phyloP scores from a whole-genome alignment of 805 yeast genomes.

The Pichia paraexigua region DNA sequence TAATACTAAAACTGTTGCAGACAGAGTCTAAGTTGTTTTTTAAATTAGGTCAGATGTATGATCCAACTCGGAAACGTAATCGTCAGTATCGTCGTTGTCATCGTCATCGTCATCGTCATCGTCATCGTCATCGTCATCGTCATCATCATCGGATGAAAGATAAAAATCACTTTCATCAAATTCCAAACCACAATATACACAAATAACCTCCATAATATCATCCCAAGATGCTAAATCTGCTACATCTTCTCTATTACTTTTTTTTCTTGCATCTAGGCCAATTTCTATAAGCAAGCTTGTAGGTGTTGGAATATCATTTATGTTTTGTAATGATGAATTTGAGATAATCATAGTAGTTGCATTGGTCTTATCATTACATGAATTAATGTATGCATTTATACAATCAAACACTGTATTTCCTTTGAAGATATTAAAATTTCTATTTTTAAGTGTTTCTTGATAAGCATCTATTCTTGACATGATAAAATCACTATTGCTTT shows the following conservation, averaged over 20 bases:
- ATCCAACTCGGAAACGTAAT: no score
- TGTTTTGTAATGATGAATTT: constrained; percentile 14
- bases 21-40: no score
- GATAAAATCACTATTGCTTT: constrained; percentile 7
- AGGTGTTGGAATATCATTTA: constrained; percentile 14
- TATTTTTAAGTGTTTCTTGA: constrained; percentile 3
- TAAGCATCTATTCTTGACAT: constrained; percentile 15
- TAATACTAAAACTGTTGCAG: no score
- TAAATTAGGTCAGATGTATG: no score
- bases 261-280: constrained; percentile 11
- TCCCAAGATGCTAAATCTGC: constrained; percentile 26
- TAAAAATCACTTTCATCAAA: constrained; percentile 30
- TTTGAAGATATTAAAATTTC: not conserved
- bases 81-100: no score
- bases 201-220: constrained; percentile 30
- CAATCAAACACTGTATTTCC: not conserved
- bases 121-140: constrained; percentile 8
- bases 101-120: not conserved
- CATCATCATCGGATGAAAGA: constrained; percentile 8
- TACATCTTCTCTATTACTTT: constrained; percentile 13
- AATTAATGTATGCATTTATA: not conserved
- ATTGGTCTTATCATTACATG: constrained; percentile 9
- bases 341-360: constrained; percentile 21
- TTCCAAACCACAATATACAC: constrained; percentile 25
- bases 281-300: constrained; percentile 23